Evolutionary conservation across 1,139 yeast genomes (phyloP), one percentile per base, ranked within the genome.

Genomic region (Hansenula sp.): DNA sequence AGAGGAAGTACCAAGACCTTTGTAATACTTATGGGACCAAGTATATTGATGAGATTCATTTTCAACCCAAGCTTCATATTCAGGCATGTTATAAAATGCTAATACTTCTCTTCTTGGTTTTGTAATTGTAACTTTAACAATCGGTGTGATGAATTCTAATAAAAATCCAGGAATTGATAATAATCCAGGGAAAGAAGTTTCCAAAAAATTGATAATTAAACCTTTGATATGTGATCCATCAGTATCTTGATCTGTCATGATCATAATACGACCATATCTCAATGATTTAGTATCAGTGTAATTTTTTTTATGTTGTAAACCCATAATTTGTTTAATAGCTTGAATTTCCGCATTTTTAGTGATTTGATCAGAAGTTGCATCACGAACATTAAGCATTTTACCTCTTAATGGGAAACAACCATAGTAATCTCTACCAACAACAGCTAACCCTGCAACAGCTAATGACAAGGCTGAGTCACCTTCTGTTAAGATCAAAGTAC

Each of bases 211-310:
- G 57, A 94, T 94, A 47, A 94, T 78, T 53, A 94, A 75, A 48
- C 99, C 99, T 62, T 94, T 94, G 59, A 94, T 94, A 69, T 94
- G 99, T 18, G 96, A 86, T 44, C 99, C 99, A 73, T 94, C 99
- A 56, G 90, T 96, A 86, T 94, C 99, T 66, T 94, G 99, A 85
- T 94, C 99, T 6, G 99, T 89, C 98, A 94, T 94, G 58, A 94
- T 89, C 97, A 94, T 92, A 38, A 94, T 77, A 61, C 89, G 96
- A 22, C 99, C 98, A 59, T 94, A 94, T 59, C 99, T 79, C 47
- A 94, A 69, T 11, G 82, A 80, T 44, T 76, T 77, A 10, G 86
- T 72, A 52, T 80, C 84, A 29, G 80, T 82, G 60, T 94, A 94
- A 32, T 71, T 73, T 65, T 89, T 90, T 54, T 86, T 88, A 64